These are phyloP conservation scores for Quercus phellos DNA, from an alignment of 331 rosid genomes.

Conservation along the genomic window DNA sequence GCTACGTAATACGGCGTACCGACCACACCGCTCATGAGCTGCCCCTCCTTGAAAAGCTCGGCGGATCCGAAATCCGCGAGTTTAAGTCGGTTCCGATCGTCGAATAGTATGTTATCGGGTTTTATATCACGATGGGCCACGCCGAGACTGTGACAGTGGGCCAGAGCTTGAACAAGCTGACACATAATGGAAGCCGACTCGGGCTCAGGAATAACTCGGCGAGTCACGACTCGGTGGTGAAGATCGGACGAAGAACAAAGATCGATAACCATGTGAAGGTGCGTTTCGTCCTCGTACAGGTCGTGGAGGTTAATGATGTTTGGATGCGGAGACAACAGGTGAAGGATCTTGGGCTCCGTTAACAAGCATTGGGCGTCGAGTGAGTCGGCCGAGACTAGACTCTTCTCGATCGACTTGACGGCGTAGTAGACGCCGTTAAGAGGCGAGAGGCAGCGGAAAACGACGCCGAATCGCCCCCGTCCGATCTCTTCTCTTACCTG, in stretches of 20 bases:
- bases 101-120: slow-evolving; percentile 62
- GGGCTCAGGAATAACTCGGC: slow-evolving; percentile 27
- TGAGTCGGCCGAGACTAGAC: slow-evolving; percentile 35
- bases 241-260: slow-evolving; percentile 46
- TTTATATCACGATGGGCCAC: slow-evolving; percentile 73
- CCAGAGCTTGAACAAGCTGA: slow-evolving; percentile 53
- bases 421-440: slow-evolving; percentile 28
- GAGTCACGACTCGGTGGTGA: slow-evolving; percentile 21
- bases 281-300: slow-evolving; percentile 45
- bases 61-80: slow-evolving; percentile 69
- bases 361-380: slow-evolving; percentile 52
- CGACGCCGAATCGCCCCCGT: slow-evolving; percentile 63
- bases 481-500: slow-evolving; percentile 49
- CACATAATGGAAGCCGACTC: slow-evolving; percentile 36
- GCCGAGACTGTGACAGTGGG: slow-evolving; percentile 60
- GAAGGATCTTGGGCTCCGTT: slow-evolving; percentile 48
- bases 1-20: slow-evolving; percentile 77
- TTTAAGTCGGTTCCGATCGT: slow-evolving; percentile 25
- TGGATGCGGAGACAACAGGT: slow-evolving; percentile 43
- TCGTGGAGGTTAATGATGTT: slow-evolving; percentile 36
- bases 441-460: slow-evolving; percentile 33
- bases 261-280: slow-evolving; percentile 55
- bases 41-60: slow-evolving; percentile 36
- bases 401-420: slow-evolving; percentile 53
- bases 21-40: slow-evolving; percentile 51